Evolutionary conservation across 139 green algal genomes (phyloP).

Genomic region (Chlorella sp.): DNA sequence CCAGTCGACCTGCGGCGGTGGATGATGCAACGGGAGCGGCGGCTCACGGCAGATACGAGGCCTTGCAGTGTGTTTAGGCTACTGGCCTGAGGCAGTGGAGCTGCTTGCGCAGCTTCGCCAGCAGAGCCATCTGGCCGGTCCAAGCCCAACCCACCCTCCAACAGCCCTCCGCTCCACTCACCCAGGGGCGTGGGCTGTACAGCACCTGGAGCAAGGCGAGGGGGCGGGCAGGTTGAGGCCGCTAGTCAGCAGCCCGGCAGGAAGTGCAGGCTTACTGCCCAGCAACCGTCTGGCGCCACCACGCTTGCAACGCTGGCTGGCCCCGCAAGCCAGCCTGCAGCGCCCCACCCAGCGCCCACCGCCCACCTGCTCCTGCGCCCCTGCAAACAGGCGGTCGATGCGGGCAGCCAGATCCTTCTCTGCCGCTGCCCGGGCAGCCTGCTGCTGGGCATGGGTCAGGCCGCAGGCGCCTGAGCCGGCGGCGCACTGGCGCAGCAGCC

Average conservation of each 20-base stretch:
- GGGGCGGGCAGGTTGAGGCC: not conserved
- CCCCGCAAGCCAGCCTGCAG: too few species aligned
- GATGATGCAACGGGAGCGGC: too few species aligned
- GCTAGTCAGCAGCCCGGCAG: not conserved
- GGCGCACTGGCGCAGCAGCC: slow-evolving; percentile 25
- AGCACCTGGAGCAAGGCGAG: slow-evolving; percentile 18
- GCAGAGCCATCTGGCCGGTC: too few species aligned
- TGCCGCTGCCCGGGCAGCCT: not conserved
- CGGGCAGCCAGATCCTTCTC: not conserved
- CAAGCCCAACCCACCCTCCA: too few species aligned
- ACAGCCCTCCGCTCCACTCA: too few species aligned
- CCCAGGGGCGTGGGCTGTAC: slow-evolving; percentile 1
- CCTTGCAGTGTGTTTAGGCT: too few species aligned
- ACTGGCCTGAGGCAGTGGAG: too few species aligned
- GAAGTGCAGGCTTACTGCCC: too few species aligned
- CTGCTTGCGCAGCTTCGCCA: not conserved
- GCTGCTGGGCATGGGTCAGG: not conserved
- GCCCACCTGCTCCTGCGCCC: slow-evolving; percentile 11
- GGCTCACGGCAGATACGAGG: too few species aligned
- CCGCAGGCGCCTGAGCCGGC: not conserved
- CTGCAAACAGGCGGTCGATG: not conserved
- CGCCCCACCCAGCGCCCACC: too few species aligned
- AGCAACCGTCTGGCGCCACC: too few species aligned
- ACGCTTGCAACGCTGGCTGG: too few species aligned
- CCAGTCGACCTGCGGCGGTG: not conserved